These are phyloP conservation scores for Fusarium sp. DNA, from an alignment of 2,329 filamentous ascomycete genomes.

Conservation along the genomic window DNA sequence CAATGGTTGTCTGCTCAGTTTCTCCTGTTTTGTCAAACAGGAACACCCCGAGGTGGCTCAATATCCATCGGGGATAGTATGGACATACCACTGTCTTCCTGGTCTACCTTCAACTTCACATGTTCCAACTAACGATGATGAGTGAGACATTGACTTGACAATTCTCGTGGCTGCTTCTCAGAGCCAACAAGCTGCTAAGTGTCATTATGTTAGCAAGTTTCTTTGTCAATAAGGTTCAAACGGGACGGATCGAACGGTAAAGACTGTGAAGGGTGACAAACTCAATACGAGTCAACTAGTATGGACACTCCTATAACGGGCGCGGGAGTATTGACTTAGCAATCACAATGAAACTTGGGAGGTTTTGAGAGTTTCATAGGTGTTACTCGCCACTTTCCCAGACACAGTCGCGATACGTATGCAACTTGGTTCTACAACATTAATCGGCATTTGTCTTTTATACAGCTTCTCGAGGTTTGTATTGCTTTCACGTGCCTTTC, in stretches of 20 bases:
- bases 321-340: background rate
- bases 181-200: background rate
- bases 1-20: background rate
- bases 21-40: background rate
- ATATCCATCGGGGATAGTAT: background rate
- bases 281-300: background rate
- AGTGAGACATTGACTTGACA: background rate
- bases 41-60: background rate
- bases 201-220: background rate
- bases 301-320: background rate
- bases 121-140: background rate
- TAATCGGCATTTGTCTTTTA: background rate
- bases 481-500: constrained; percentile 12
- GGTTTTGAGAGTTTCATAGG: background rate
- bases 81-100: background rate
- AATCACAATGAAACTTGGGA: background rate
- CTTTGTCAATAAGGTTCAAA: background rate
- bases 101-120: background rate
- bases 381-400: background rate
- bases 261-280: constrained; percentile 1
- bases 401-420: background rate
- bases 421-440: background rate
- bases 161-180: background rate
- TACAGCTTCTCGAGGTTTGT: background rate
- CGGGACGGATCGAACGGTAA: constrained; percentile 1